Conservation (phyloP, 768 basidiomycete genomes). For the Lactarius hatsudake region DNA sequence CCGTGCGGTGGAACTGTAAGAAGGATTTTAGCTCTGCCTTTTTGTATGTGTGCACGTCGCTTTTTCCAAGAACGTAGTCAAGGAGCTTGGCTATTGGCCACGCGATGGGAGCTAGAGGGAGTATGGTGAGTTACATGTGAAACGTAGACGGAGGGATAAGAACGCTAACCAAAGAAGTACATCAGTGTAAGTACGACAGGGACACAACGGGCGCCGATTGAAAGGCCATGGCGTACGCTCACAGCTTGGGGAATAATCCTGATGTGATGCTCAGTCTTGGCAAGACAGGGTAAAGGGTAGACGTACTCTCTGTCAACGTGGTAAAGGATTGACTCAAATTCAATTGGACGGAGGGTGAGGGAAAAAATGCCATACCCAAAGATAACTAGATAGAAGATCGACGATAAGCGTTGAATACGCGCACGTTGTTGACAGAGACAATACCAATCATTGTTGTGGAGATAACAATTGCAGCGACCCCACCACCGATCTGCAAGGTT, state of each 20-base stretch:
- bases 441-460: conserved; percentile 72
- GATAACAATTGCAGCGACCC: conserved; percentile 72
- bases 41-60: conserved; percentile 74
- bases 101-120: conserved; percentile 47
- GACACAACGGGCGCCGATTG: conserved; percentile 52
- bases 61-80: conserved; percentile 73
- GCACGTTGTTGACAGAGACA: conserved; percentile 18
- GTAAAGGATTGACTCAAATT: neutral
- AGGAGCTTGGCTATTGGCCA: conserved; percentile 67
- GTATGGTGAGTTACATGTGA: neutral
- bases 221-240: conserved; percentile 59
- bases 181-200: conserved; percentile 51
- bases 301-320: conserved; percentile 13
- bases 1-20: conserved; percentile 70
- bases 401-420: conserved; percentile 1
- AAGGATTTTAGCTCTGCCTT: conserved; percentile 68
- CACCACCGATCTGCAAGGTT: conserved; percentile 52
- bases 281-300: neutral
- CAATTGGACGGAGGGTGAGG: neutral
- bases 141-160: conserved; percentile 12
- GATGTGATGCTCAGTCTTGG: neutral
- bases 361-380: conserved; percentile 59
- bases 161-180: conserved; percentile 44
- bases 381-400: conserved; percentile 49
- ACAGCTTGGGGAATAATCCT: conserved; percentile 74